Evolutionary conservation across 768 basidiomycete genomes (phyloP), one percentile per base, ranked within the genome.

Genomic region (Mycena latifolia): DNA sequence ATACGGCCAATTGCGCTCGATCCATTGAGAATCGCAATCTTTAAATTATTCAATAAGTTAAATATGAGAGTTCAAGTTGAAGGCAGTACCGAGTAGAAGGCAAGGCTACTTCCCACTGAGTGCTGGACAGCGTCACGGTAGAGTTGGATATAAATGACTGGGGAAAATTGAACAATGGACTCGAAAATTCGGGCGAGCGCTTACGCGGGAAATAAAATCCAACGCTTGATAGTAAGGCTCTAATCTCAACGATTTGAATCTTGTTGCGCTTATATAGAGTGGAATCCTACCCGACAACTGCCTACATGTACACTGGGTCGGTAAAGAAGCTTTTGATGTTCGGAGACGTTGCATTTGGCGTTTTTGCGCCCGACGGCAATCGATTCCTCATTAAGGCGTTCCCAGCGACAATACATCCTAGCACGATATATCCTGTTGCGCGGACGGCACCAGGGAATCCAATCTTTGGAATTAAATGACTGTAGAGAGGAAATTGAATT

Each of bases 21-120:
- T 11, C 75, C 72, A 47, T 80, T 81, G 46, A 81, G 41, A 39
- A 82, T 75, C 14, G 81, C 76, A 35, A 82, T 67, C 81, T 82
- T 22, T 9, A 18, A 5, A 45, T 3, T n/a, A n/a, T n/a, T n/a
- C n/a, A n/a, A 3, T n/a, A 11, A 28, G 20, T 63, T 27, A 24
- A 5, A 24, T 28, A 17, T 50, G 15, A 22, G 15, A 7, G 10
- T 17, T n/a, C 20, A n/a, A n/a, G n/a, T n/a, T 51, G n/a, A n/a
- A n/a, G n/a, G n/a, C n/a, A n/a, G 5, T 48, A 73, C 70, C 22
- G 71, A 72, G 45, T 73, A 73, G 53, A 72, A 73, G 8, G 71
- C 63, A 1, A 70, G 54, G 11, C 25, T 63, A 12, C 53, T 50
- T 20, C 61, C 62, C 15, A 73, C 52, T 18, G 75, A 74, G 45